These are phyloP conservation scores for Macrolepiota fuliginosa DNA, from an alignment of 768 basidiomycete species.

Conservation along the genomic window DNA sequence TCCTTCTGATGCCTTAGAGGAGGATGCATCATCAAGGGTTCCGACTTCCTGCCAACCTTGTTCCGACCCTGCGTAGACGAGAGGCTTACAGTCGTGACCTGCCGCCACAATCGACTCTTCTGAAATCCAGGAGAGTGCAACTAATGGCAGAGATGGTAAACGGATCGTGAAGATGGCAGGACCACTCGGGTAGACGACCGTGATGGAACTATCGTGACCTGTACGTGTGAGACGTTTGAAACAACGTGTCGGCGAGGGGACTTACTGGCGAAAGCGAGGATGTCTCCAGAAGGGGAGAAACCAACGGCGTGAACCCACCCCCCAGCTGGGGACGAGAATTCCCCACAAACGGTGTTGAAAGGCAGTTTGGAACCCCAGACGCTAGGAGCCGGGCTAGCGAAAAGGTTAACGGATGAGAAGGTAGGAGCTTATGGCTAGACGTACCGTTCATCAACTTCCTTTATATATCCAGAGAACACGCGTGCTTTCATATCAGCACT, in stretches of 20 bases:
- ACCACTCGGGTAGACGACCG: constrained; percentile 84
- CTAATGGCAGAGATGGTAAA: constrained; percentile 74
- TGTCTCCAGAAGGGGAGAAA: constrained; percentile 96
- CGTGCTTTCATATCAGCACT: constrained; percentile 97
- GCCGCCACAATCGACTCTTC: constrained; percentile 86
- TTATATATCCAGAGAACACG: constrained; percentile 97
- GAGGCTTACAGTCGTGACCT: constrained; percentile 96
- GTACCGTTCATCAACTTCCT: constrained; percentile 93
- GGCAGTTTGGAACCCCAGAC: constrained; percentile 99
- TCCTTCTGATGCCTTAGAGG: constrained; percentile 38
- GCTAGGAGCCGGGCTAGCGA: constrained; percentile 72
- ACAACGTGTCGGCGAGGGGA: constrained; percentile 10
- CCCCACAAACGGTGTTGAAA: constrained; percentile 96
- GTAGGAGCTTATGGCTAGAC: constrained; percentile 16
- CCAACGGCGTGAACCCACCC: constrained; percentile 97
- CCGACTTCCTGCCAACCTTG: constrained; percentile 79
- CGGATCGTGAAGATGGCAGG: constrained; percentile 73
- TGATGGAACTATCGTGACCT: constrained; percentile 97
- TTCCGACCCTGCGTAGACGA: constrained; percentile 75
- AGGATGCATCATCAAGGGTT: constrained; percentile 80
- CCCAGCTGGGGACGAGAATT: constrained; percentile 83
- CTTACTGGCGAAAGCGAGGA: constrained; percentile 90
- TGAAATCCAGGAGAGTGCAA: constrained; percentile 83
- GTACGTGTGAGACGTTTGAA: not conserved
- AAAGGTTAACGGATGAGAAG: constrained; percentile 7